A percentile compares a stretch with the other conserved stretches of the same genome.
phyloP scores from a whole-genome alignment of 352 stramenopile genomes.

The Phytophthora foliorum region DNA sequence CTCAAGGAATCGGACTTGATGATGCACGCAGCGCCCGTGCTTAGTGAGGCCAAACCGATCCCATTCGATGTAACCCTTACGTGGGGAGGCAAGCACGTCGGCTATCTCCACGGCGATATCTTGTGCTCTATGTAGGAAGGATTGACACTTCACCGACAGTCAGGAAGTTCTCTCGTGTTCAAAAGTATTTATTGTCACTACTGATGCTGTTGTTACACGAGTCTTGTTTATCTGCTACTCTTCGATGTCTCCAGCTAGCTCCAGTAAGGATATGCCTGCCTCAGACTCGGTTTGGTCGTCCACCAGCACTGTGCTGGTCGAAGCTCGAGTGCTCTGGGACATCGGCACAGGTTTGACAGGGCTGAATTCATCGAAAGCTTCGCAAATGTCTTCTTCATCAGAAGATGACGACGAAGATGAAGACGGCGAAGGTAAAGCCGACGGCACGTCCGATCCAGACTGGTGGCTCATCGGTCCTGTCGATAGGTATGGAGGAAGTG shows the following conservation, averaged over 20 bases:
- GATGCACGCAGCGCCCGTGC: conserved; percentile 48
- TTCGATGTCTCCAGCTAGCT: conserved; percentile 45
- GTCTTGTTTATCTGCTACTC: conserved; percentile 8
- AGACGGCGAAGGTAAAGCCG: conserved; percentile 25
- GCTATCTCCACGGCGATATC: conserved; percentile 59
- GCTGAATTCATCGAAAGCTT: conserved; percentile 31
- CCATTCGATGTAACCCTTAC: conserved; percentile 79
- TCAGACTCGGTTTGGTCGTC: conserved; percentile 15
- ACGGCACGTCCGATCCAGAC: conserved; percentile 27
- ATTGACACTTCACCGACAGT: not conserved
- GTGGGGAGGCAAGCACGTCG: conserved; percentile 78
- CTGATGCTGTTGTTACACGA: conserved; percentile 2
- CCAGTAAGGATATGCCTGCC: conserved; percentile 60
- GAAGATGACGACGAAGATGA: conserved; percentile 43
- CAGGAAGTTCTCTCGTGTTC: conserved; percentile 15
- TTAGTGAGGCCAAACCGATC: conserved; percentile 56
- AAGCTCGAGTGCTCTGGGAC: not conserved
- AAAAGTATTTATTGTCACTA: conserved; percentile 38
- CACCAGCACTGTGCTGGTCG: not conserved
- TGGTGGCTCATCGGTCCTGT: conserved; percentile 12
- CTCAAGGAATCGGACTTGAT: conserved; percentile 71
- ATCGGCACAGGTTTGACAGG: conserved; percentile 10
- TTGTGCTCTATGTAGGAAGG: conserved; percentile 51
- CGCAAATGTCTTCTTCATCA: conserved; percentile 29
- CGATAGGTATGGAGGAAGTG: conserved; percentile 51